Evolutionary conservation across 2,329 filamentous ascomycete genomes (phyloP).

Genomic region (Pseudogymnoascus sp.): DNA sequence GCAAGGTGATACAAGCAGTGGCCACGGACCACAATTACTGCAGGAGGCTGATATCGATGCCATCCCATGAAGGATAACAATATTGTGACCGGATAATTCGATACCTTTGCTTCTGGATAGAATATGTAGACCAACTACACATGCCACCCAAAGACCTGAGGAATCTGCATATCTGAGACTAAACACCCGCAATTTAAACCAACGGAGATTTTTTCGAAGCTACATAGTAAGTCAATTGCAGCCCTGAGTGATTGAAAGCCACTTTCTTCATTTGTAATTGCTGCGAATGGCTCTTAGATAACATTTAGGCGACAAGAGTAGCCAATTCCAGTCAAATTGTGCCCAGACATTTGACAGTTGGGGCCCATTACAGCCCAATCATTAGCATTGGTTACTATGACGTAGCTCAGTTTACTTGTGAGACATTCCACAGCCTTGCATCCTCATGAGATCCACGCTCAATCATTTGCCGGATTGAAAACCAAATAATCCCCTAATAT

Average conservation of each 20-base stretch:
- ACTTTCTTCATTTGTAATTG: no score
- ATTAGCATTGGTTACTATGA: neutral
- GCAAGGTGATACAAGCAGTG: neutral
- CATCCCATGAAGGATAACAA: neutral
- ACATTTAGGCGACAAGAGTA: neutral
- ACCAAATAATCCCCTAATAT: neutral
- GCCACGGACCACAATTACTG: neutral
- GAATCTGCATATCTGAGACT: neutral
- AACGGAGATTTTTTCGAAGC: no score
- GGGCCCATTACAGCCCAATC: neutral
- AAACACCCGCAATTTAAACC: neutral
- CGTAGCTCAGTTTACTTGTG: neutral
- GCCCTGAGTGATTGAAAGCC: no score
- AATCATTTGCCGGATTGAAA: neutral
- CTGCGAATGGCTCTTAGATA: no score
- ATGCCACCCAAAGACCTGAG: neutral
- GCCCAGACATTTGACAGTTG: neutral
- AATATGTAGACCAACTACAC: neutral
- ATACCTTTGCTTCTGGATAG: neutral
- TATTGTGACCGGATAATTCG: neutral
- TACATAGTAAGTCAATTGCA: no score
- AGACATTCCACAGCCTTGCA: constrained; percentile 3
- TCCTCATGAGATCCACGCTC: neutral
- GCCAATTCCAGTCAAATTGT: neutral
- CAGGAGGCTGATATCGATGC: neutral